These are phyloP conservation scores for Dioszegia hungarica DNA, from an alignment of 768 basidiomycete genomes.

Conservation along the genomic window DNA sequence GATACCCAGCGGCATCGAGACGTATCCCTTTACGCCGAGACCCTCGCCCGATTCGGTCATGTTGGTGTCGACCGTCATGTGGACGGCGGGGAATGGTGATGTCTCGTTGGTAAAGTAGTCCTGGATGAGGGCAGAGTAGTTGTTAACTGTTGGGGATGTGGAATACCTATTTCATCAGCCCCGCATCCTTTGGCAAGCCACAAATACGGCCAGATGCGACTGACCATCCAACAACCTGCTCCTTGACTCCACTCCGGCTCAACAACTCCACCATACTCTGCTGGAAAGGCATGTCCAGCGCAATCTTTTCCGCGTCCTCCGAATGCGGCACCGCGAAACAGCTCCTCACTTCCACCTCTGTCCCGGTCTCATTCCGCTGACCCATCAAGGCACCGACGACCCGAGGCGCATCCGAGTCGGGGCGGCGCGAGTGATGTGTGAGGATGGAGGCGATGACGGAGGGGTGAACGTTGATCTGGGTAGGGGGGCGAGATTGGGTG, in stretches of 20 bases:
- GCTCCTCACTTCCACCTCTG: constrained; percentile 69
- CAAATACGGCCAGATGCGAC: constrained; percentile 36
- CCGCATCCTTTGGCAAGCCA: too few relatives aligned
- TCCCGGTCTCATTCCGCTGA: constrained; percentile 58
- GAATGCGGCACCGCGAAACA: constrained; percentile 90
- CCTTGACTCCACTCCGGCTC: constrained; percentile 66
- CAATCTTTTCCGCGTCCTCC: constrained; percentile 86
- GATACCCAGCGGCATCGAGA: constrained; percentile 84
- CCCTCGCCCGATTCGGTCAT: constrained; percentile 52
- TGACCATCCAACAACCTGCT: constrained; percentile 88
- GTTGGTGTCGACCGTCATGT: constrained; percentile 84
- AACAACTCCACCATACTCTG: constrained; percentile 86
- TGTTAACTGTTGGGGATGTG: constrained; percentile 82
- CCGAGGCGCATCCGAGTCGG: constrained; percentile 61
- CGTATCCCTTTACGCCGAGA: constrained; percentile 78
- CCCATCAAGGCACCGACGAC: constrained; percentile 96
- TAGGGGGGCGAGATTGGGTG: constrained; percentile 24
- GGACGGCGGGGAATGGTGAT: constrained; percentile 77
- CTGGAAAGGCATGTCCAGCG: constrained; percentile 95
- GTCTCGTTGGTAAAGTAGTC: constrained; percentile 96
- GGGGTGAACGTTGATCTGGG: constrained; percentile 71
- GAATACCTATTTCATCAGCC: constrained; percentile 67
- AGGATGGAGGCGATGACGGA: constrained; percentile 91
- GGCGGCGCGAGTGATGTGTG: constrained; percentile 90
- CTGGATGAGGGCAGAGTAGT: constrained; percentile 93